Base-by-base conservation (phyloP, 2,329 filamentous ascomycete species). In the Ophiostoma populinum region DNA sequence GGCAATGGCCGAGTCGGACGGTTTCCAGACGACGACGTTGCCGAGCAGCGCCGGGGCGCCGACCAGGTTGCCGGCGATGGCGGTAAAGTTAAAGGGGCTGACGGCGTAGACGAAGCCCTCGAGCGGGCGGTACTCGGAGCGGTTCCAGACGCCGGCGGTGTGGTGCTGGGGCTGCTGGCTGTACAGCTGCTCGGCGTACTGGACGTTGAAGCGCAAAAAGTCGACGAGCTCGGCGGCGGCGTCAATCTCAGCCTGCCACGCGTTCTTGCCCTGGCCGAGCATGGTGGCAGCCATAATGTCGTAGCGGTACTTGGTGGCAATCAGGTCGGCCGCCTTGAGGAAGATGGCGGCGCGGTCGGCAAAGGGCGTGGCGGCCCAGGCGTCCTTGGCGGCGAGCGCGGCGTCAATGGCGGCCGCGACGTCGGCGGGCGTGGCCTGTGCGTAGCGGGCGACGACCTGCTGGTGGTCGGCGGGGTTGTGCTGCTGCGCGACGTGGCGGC, bases 241-340 rank as follows among this genome's bases (percentile, higher is more conserved):
- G 56, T 95, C 87, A 44, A 95, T 95, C 66, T 98, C 87, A n/a
- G 90, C 87, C 59, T 98, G 87, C 85, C 85, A 95, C 32, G 82
- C 83, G 55, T 94, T 95, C 71, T 95, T 95, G 49, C 90, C 87
- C 59, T 98, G 87, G 41, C 87, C 90, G 21, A 93, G 65, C 73
- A 95, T 93, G 11, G 90, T 94, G 29, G 83, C 74, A 7, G 90
- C 87, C 80, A 95, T 92, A 48, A 98, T 72, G 38, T 94, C 83
- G 58, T 93, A 94, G 52, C 90, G 73, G 60, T 98, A 95, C 62
- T 95, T 95, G 44, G 71, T 80, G 36, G 80, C 65, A 46, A 98
- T 73, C 42, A 98, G 65, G 53, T 95, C 86, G 22, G 87, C 87
- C 3, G 90, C 87, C 67, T 94, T 94, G 50, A 95, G 70, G 63